A percentile compares a stretch with the other conserved stretches of the same genome.
phyloP scores from a whole-genome alignment of 2,329 filamentous ascomycete species.

The Claviceps sp. region DNA sequence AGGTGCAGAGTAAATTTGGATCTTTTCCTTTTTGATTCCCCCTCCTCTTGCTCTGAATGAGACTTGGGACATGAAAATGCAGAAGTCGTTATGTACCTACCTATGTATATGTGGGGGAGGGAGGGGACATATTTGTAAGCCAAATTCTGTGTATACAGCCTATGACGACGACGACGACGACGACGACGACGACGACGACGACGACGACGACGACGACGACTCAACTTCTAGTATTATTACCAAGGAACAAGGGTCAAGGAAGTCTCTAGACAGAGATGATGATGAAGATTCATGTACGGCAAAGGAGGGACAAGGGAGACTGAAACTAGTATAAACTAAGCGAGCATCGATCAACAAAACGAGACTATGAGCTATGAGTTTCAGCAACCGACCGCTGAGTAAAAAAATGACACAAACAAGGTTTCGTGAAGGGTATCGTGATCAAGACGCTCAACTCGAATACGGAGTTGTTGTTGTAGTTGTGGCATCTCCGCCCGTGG shows the following conservation, averaged over 20 bases:
- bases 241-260: too few species aligned
- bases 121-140: neutral
- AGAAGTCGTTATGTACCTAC: too few species aligned
- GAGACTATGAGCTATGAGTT: neutral
- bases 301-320: neutral
- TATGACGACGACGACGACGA: neutral
- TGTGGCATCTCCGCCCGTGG: neutral
- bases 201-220: neutral
- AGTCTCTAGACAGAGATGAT: too few species aligned
- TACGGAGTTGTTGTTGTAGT: neutral
- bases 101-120: neutral
- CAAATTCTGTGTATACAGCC: conserved; percentile 2
- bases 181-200: neutral
- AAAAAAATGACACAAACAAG: neutral
- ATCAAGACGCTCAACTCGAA: neutral
- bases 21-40: neutral
- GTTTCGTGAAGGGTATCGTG: neutral
- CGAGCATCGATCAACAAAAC: neutral
- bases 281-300: too few species aligned
- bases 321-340: neutral
- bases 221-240: too few species aligned
- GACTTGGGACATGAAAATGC: too few species aligned
- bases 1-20: conserved; percentile 22
- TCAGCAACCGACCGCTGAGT: neutral
- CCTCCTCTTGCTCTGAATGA: neutral